Evolutionary conservation across 2,329 filamentous ascomycete species (phyloP).

Genomic region (Periconia sp.): DNA sequence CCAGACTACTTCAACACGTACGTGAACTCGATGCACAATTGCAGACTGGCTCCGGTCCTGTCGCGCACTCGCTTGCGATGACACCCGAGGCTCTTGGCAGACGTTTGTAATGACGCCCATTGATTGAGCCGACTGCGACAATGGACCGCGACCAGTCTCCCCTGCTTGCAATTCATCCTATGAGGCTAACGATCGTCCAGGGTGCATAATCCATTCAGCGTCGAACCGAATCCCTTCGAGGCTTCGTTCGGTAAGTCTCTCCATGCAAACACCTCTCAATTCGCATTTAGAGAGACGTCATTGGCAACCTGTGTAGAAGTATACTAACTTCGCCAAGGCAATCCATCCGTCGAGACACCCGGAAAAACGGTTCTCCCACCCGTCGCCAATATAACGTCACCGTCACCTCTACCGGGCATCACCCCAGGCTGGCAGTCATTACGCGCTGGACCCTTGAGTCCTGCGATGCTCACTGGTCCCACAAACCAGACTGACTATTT

Average conservation of each 20-base stretch:
- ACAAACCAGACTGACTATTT: constrained; percentile 80
- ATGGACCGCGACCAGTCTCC: too few relatives aligned
- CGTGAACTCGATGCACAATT: constrained; percentile 7
- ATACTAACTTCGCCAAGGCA: too few relatives aligned
- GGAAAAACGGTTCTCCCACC: constrained; percentile 77
- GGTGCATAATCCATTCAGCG: constrained; percentile 63
- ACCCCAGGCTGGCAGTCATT: constrained; percentile 87
- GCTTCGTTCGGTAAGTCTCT: constrained; percentile 76
- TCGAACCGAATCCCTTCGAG: constrained; percentile 96
- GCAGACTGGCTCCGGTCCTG: constrained; percentile 1
- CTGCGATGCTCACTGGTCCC: constrained; percentile 93
- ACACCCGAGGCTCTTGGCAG: neutral
- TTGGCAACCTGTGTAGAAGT: too few relatives aligned
- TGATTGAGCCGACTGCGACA: too few relatives aligned
- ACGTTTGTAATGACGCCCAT: neutral
- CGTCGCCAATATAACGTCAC: constrained; percentile 89
- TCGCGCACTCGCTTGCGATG: neutral
- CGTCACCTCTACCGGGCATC: constrained; percentile 76
- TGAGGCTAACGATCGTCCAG: constrained; percentile 6
- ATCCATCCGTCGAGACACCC: constrained; percentile 74
- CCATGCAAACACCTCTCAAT: too few relatives aligned
- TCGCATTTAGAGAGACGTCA: neutral
- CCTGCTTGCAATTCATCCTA: too few relatives aligned
- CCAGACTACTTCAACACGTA: constrained; percentile 58
- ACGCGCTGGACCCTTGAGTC: constrained; percentile 90